Conservation (phyloP, 2,329 filamentous ascomycete species). For the Phoma sp. region DNA sequence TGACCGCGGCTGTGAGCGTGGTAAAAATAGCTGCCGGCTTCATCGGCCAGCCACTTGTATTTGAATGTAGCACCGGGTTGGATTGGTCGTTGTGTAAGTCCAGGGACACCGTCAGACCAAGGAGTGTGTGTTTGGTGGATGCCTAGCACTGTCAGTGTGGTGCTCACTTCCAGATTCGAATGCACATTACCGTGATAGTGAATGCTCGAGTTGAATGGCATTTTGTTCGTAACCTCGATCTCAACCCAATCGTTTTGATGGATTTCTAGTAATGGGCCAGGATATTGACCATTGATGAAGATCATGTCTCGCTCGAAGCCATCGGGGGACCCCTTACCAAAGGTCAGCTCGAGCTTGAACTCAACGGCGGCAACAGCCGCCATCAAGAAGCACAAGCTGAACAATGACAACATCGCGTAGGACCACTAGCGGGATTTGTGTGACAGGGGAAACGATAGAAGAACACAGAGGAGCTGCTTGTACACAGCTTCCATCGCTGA, state of each 20-base stretch:
- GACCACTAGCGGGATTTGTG: not conserved
- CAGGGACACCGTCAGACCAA: slow-evolving; percentile 67
- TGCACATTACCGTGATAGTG: slow-evolving; percentile 55
- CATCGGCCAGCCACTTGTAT: slow-evolving; percentile 62
- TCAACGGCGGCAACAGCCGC: slow-evolving; percentile 15
- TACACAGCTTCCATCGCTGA: slow-evolving; percentile 1
- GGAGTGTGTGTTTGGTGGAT: slow-evolving; percentile 60
- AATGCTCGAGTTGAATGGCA: slow-evolving; percentile 56
- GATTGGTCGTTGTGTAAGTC: slow-evolving; percentile 62
- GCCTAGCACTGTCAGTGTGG: slow-evolving; percentile 28
- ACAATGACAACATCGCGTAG: slow-evolving; percentile 19
- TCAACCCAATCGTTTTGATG: slow-evolving; percentile 33
- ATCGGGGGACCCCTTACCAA: slow-evolving; percentile 29
- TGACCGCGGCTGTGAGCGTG: slow-evolving; percentile 64
- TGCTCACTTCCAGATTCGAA: not conserved
- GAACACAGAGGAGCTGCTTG: slow-evolving; percentile 1
- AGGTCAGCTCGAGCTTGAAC: slow-evolving; percentile 32
- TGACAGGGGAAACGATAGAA: not conserved
- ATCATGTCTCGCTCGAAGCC: slow-evolving; percentile 34
- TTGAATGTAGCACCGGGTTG: slow-evolving; percentile 55
- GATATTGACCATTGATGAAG: slow-evolving; percentile 36
- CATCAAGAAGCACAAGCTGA: slow-evolving; percentile 18
- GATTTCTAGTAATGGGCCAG: slow-evolving; percentile 29
- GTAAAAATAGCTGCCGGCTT: slow-evolving; percentile 67
- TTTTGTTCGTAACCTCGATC: slow-evolving; percentile 52